These are phyloP conservation scores for Candida sithepensis DNA, from an alignment of 805 yeast species.

Conservation along the genomic window DNA sequence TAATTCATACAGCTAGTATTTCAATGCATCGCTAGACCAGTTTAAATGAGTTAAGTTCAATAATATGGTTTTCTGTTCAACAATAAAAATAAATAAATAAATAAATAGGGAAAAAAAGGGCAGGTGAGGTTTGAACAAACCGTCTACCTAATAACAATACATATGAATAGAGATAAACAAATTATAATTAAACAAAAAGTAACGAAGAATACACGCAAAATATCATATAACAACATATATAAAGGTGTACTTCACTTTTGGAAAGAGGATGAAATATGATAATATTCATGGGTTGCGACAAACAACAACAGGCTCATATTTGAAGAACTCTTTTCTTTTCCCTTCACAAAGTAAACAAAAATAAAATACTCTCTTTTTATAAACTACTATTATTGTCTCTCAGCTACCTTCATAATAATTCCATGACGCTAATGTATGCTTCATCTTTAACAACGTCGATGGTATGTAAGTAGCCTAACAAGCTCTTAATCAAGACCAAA, in stretches of 20 bases:
- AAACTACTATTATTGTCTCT: not conserved
- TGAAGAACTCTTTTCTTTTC: no score
- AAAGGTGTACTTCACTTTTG: not conserved
- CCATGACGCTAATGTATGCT: conserved; percentile 30
- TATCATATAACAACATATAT: not conserved
- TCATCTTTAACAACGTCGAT: conserved; percentile 38
- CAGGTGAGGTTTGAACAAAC: not conserved
- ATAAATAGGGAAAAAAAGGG: not conserved
- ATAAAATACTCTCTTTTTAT: not conserved
- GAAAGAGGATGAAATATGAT: no score
- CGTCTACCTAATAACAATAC: not conserved
- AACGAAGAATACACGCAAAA: not conserved
- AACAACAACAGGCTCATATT: no score
- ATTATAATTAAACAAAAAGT: not conserved
- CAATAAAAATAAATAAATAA: not conserved
- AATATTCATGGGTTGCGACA: no score
- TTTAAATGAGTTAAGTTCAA: not conserved
- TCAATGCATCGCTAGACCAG: no score
- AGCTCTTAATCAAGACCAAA: conserved; percentile 53
- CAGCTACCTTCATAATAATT: conserved; percentile 6
- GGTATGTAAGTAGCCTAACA: conserved; percentile 51
- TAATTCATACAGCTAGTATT: no score
- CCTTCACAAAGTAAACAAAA: not conserved
- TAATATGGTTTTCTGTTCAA: not conserved
- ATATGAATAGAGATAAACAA: not conserved